phyloP scores from a whole-genome alignment of 2,329 filamentous ascomycete species.

The Xylaria sp. region DNA sequence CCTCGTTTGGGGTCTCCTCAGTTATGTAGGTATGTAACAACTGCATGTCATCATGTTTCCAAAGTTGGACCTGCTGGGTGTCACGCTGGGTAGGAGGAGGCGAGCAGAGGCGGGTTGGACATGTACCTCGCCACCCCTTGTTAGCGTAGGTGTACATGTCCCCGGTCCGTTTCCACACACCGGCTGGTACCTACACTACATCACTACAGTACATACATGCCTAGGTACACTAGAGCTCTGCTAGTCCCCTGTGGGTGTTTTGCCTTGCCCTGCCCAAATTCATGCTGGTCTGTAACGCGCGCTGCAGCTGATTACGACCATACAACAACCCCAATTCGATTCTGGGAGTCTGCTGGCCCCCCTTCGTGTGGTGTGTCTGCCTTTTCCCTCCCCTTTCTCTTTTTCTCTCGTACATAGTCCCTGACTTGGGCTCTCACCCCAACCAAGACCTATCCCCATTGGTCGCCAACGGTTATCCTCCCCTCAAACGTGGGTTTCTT shows the following conservation, averaged over 20 bases:
- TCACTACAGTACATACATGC: too few species aligned
- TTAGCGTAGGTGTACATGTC: constrained; percentile 47
- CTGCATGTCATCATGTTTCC: constrained; percentile 25
- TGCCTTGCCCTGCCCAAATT: constrained; percentile 45
- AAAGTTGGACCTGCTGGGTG: constrained; percentile 19
- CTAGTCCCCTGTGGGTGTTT: constrained; percentile 41
- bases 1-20: constrained; percentile 23
- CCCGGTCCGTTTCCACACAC: constrained; percentile 30
- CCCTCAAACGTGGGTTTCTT: not conserved
- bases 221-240: constrained; percentile 9
- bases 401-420: not conserved
- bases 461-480: not conserved
- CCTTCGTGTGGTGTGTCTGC: constrained; percentile 40
- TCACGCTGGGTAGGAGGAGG: constrained; percentile 3
- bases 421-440: constrained; percentile 9
- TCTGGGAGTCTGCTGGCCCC: constrained; percentile 47
- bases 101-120: constrained; percentile 6
- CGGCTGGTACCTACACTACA: not conserved
- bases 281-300: constrained; percentile 42
- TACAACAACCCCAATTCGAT: constrained; percentile 40
- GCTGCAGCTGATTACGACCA: constrained; percentile 51
- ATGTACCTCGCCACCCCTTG: constrained; percentile 49
- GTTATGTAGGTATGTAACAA: constrained; percentile 12
- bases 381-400: constrained; percentile 42
- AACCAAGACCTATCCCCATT: constrained; percentile 12